phyloP scores from a whole-genome alignment of 2,329 filamentous ascomycete species.

The Phyllosticta citriasiana region DNA sequence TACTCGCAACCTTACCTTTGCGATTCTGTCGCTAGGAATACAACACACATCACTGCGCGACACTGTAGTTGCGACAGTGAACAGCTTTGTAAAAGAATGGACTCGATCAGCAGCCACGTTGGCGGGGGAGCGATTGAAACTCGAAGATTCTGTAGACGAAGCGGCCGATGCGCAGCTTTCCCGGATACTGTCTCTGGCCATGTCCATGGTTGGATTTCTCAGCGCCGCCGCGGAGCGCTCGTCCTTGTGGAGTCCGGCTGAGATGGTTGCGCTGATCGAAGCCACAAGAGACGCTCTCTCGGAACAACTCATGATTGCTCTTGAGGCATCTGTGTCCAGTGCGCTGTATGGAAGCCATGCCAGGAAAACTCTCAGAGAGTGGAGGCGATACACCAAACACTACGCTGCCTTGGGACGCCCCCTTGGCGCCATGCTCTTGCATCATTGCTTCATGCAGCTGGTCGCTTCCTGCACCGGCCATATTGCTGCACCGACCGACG shows the following conservation, averaged over 20 bases:
- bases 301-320: conserved; percentile 71
- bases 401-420: conserved; percentile 74
- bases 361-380: conserved; percentile 62
- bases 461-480: conserved; percentile 70
- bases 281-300: conserved; percentile 65
- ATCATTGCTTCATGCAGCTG: conserved; percentile 79
- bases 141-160: conserved; percentile 33
- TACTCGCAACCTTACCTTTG: conserved; percentile 66
- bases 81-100: conserved; percentile 64
- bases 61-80: conserved; percentile 55
- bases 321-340: conserved; percentile 84
- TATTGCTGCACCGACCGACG: conserved; percentile 53
- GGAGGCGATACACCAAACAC: conserved; percentile 76
- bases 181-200: conserved; percentile 64
- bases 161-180: conserved; percentile 42
- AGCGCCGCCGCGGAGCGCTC: conserved; percentile 69
- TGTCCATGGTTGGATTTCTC: conserved; percentile 84
- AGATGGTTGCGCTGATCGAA: conserved; percentile 64
- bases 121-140: conserved; percentile 38
- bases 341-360: conserved; percentile 68
- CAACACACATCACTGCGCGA: conserved; percentile 61
- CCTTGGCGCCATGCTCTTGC: conserved; percentile 81
- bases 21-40: conserved; percentile 69
- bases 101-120: conserved; percentile 49
- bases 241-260: conserved; percentile 68